These are phyloP conservation scores for Neopestalotiopsis clavispora DNA, from an alignment of 2,329 filamentous ascomycete genomes.

Conservation along the genomic window DNA sequence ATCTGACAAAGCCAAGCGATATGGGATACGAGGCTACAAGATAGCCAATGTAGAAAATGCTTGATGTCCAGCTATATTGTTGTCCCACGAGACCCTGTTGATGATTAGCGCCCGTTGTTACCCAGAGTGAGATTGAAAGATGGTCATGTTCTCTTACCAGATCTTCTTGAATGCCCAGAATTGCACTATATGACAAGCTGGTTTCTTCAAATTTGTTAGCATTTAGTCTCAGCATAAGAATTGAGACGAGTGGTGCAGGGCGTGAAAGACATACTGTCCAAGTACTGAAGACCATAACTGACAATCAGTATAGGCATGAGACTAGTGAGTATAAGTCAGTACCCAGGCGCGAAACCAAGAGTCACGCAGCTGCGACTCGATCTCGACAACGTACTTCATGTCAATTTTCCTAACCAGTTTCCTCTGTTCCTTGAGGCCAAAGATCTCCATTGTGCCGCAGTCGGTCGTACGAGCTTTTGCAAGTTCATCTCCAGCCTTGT, in stretches of 20 bases:
- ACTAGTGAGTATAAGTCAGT: not conserved
- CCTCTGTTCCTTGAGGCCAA: not conserved
- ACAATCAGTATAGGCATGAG: constrained; percentile 8
- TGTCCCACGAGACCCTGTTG: constrained; percentile 41
- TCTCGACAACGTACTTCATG: not conserved
- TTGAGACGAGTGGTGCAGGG: not conserved
- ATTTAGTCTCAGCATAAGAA: not conserved
- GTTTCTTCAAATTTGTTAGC: not conserved
- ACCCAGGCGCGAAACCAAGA: not conserved
- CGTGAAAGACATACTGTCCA: constrained; percentile 5
- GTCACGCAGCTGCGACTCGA: not conserved
- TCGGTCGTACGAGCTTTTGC: not conserved
- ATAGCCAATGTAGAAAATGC: constrained; percentile 54
- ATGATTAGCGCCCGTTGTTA: not conserved
- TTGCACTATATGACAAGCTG: constrained; percentile 10
- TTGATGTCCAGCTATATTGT: constrained; percentile 51
- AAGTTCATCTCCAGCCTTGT: not conserved
- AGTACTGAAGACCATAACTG: constrained; percentile 12
- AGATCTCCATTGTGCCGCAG: not conserved
- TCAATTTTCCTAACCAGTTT: constrained; percentile 6
- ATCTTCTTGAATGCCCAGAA: constrained; percentile 4
- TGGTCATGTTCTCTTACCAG: not conserved
- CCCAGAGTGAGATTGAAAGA: not conserved
- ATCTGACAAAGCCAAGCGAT: constrained; percentile 49
- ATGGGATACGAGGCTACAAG: constrained; percentile 55